phyloP scores from a whole-genome alignment of 2,329 filamentous ascomycete species.

The Pseudogymnoascus sp. region DNA sequence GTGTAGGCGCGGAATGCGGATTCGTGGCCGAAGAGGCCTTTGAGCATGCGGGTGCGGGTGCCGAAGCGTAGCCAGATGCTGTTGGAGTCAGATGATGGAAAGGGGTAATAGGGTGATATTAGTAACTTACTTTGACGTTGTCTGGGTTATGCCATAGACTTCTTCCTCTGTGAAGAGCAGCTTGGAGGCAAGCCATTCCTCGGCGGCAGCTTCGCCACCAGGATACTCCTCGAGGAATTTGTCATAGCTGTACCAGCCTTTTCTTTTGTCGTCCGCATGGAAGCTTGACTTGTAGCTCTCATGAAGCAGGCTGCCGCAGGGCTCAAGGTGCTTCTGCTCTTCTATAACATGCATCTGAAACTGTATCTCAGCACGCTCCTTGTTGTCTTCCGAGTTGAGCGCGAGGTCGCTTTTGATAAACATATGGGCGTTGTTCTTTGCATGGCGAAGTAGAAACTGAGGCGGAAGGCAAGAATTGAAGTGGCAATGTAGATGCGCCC shows the following conservation, averaged over 20 bases:
- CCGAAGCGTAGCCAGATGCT: slow-evolving; percentile 58
- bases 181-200: slow-evolving; percentile 53
- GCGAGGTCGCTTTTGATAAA: slow-evolving; percentile 57
- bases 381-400: slow-evolving; percentile 31
- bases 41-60: slow-evolving; percentile 62
- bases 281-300: neutral
- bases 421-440: slow-evolving; percentile 51
- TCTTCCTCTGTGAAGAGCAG: slow-evolving; percentile 55
- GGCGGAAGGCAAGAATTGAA: slow-evolving; percentile 68
- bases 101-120: neutral
- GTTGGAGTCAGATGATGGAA: slow-evolving; percentile 16
- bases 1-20: slow-evolving; percentile 56
- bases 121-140: slow-evolving; percentile 43
- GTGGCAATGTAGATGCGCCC: slow-evolving; percentile 65
- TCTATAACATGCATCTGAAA: slow-evolving; percentile 44
- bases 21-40: slow-evolving; percentile 62
- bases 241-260: slow-evolving; percentile 39
- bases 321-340: neutral
- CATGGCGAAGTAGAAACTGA: slow-evolving; percentile 50
- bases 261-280: slow-evolving; percentile 35
- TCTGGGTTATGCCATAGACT: slow-evolving; percentile 43
- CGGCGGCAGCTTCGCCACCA: slow-evolving; percentile 28
- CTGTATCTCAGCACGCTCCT: slow-evolving; percentile 46
- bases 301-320: slow-evolving; percentile 10
- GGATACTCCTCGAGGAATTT: slow-evolving; percentile 36